A percentile compares a stretch with the other conserved stretches of the same genome.
Conservation (phyloP, 805 yeast genomes). For the Zygosaccharomyces pseudorouxii region DNA sequence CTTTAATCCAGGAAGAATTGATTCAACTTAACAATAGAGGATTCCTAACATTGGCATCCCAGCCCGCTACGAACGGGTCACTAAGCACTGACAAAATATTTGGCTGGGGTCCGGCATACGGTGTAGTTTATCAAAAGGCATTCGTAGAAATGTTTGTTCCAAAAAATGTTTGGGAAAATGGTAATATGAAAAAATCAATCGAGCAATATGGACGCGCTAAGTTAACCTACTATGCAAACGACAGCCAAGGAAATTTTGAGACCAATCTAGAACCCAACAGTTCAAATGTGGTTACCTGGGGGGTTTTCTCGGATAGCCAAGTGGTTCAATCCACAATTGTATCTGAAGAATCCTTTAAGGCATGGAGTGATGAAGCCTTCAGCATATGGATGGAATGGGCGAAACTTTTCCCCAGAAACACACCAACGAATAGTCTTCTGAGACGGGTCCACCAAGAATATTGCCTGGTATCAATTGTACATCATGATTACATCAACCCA, state of each 20-base stretch:
- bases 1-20: conserved; percentile 85
- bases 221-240: conserved; percentile 74
- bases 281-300: conserved; percentile 94
- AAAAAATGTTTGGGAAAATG: conserved; percentile 59
- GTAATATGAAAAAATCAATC: conserved; percentile 48
- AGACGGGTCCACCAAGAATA: conserved; percentile 57
- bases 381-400: conserved; percentile 92
- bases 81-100: conserved; percentile 77
- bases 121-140: conserved; percentile 86
- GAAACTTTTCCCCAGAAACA: conserved; percentile 55
- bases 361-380: conserved; percentile 96
- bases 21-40: conserved; percentile 70
- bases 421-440: conserved; percentile 57
- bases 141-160: conserved; percentile 88
- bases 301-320: conserved; percentile 88
- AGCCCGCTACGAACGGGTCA: conserved; percentile 85
- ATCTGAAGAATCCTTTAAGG: conserved; percentile 86
- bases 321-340: conserved; percentile 88
- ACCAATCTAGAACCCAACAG: conserved; percentile 54
- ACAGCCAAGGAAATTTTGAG: conserved; percentile 49
- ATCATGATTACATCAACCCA: conserved; percentile 75
- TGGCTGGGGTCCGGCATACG: conserved; percentile 97
- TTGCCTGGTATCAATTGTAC: conserved; percentile 77
- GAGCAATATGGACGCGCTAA: conserved; percentile 38
- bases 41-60: conserved; percentile 87